These are phyloP conservation scores for Taphrina wiesneri DNA, from an alignment of 1,139 yeast species.

Conservation along the genomic window DNA sequence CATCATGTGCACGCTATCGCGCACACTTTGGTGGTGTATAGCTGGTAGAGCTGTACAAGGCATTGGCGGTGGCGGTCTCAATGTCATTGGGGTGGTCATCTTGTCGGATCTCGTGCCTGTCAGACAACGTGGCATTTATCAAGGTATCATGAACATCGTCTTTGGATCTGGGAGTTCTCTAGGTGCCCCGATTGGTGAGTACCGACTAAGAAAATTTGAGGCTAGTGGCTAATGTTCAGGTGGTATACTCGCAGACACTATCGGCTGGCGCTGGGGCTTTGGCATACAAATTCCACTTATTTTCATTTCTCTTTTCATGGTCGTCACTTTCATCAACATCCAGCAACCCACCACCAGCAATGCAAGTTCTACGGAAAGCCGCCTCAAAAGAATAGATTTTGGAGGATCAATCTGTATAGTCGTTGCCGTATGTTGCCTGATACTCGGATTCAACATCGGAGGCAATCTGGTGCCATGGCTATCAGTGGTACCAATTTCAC, in stretches of 20 bases:
- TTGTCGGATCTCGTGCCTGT: slow-evolving; percentile 56
- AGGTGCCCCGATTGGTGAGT: slow-evolving; percentile 65
- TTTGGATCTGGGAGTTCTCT: slow-evolving; percentile 70
- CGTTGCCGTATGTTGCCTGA: slow-evolving; percentile 58
- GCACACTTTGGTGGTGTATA: slow-evolving; percentile 49
- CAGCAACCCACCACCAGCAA: slow-evolving; percentile 33
- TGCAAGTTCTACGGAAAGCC: slow-evolving; percentile 33
- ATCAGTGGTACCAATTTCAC: slow-evolving; percentile 47
- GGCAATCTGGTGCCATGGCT: slow-evolving; percentile 56
- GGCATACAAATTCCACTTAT: slow-evolving; percentile 67
- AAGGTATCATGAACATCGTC: slow-evolving; percentile 56
- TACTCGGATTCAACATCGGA: slow-evolving; percentile 67
- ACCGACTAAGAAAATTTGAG: not conserved
- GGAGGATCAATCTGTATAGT: slow-evolving; percentile 56
- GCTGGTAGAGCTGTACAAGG: slow-evolving; percentile 56
- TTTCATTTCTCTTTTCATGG: slow-evolving; percentile 49
- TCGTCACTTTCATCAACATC: slow-evolving; percentile 23
- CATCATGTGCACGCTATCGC: slow-evolving; percentile 50
- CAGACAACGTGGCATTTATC: slow-evolving; percentile 53
- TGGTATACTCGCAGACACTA: slow-evolving; percentile 65
- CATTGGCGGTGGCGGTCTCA: slow-evolving; percentile 57
- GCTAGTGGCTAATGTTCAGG: not conserved
- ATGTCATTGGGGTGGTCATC: slow-evolving; percentile 52
- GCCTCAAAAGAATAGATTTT: slow-evolving; percentile 61
- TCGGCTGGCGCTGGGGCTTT: slow-evolving; percentile 80